Base-by-base conservation (phyloP, 257 asterid species). In the Nicotiana paniculata region DNA sequence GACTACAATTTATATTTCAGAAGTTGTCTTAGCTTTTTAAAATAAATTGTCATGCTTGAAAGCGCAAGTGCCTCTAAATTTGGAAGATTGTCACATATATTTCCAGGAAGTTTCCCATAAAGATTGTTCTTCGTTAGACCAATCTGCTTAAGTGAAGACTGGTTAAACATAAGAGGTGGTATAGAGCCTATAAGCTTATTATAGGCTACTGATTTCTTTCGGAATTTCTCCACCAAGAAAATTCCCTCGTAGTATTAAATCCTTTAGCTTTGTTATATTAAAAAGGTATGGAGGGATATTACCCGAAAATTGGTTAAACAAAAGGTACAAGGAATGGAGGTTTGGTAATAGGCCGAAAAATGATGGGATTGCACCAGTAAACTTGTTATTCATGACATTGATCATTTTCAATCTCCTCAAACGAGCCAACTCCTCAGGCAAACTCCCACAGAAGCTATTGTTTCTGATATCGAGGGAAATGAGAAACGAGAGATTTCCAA, bases 161-260 rank as follows among this genome's bases (percentile, higher is more conserved):
- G 33, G 58, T 21, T 70, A 70, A 70, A 70, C 1, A 87, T 43
- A 2, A 33, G 67, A 7, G 6, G 1, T 2, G 86, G 90, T 24
- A 87, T 77, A 13, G 80, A 69, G 5, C 88, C 86, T 39, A 76
- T 77, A 55, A 87, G 63, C 7, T 46, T 62, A 78, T 87, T 87
- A 16, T 68, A 83, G 83, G 12, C 68, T 77, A 62, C 81, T 61
- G 39, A 79, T 63, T 68, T 87, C 83, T 83, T 77, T 79, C 4
- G 88, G 90, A 30, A 83, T 67, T 54, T 18, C 64, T 54, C 81
- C 63, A 0, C 1, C 1, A 72, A 72, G 78, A 21, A 46, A 21
- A 24, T 46, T 72, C 24, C 78, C 78, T 72, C 37, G 78, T 2
- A 72, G 78, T 24, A 59, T 0, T 12, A 72, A 43, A 0, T 46